Base-by-base conservation (phyloP, 306 rosid species). In the Trifolium pratense region DNA sequence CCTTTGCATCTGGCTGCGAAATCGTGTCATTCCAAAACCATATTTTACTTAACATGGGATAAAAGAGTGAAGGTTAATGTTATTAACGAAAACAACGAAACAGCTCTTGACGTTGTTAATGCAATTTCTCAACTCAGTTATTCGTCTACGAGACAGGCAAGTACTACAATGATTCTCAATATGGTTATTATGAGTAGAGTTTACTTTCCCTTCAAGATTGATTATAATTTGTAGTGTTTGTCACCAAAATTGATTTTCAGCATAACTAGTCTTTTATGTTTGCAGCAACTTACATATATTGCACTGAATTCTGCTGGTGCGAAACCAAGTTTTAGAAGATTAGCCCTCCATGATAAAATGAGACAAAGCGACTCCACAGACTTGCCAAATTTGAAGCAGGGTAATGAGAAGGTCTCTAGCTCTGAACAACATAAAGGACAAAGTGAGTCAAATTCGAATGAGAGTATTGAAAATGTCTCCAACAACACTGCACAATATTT, bases 1-100 rank as follows among this genome's bases (percentile, higher is more conserved):
- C 82, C 87, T 11, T 74, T 80, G 61, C 85, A 78, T 71, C 36
- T 78, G 66, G 83, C 85, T 18, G 36, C 81, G 16, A 9, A 0
- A 6, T 6, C 3, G 0, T 64, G 68, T 18, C 53, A 42, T 64
- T 68, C 78, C 4, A 74, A 21, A 42, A 26, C 14, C 17, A 75
- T 73, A 0, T 55, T 2, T 3, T 55, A 55, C 61, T 55, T 55
- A 21, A 51, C 23, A 16, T 16, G 56, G 56, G 16, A 51, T 7
- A 4, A 52, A 52, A 52, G 32, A 45, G 52, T 70, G 10, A 14
- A 65, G 13, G 51, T 78, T 18, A 5, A 16, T 2, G 0, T 48
- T 0, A 0, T 66, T 7, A 43, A 66, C 21, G 9, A 43, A 14
- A 3, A 45, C 15, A 23, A 14, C 5, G 0, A 70, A 42, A 57